Conservation (phyloP, 495 filamentous ascomycete species). For the Daldinia loculata region DNA sequence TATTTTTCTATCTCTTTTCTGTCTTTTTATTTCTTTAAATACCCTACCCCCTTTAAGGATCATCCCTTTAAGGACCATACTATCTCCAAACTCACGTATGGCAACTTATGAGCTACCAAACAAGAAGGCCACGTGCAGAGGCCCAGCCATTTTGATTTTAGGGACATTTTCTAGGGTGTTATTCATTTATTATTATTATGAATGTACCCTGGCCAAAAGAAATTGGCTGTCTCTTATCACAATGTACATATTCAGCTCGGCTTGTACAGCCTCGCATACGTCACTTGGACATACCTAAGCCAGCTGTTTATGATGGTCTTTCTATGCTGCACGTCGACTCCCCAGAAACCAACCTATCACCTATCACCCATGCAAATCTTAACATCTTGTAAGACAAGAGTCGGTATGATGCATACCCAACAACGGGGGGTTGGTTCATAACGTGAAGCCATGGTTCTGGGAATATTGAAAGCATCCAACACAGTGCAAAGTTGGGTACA, state of each 20-base stretch:
- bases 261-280: slow-evolving; percentile 26
- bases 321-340: slow-evolving; percentile 4
- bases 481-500: slow-evolving; percentile 6
- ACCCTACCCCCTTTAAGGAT: neutral
- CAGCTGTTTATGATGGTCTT: slow-evolving; percentile 13
- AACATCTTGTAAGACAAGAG: slow-evolving; percentile 17
- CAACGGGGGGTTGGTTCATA: slow-evolving; percentile 1
- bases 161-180: slow-evolving; percentile 6
- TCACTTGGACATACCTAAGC: slow-evolving; percentile 13
- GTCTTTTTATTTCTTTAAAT: slow-evolving; percentile 2
- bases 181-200: slow-evolving; percentile 25
- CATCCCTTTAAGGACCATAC: neutral
- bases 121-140: slow-evolving; percentile 7
- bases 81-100: slow-evolving; percentile 10
- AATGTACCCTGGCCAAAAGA: slow-evolving; percentile 15
- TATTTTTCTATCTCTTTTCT: slow-evolving; percentile 19
- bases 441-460: slow-evolving; percentile 4
- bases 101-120: slow-evolving; percentile 2
- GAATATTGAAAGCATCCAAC: neutral
- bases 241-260: slow-evolving; percentile 16
- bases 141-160: slow-evolving; percentile 12
- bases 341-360: slow-evolving; percentile 6
- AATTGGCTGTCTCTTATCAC: slow-evolving; percentile 11
- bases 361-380: neutral
- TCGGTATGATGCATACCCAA: slow-evolving; percentile 1